Conservation (phyloP, 2,329 filamentous ascomycete genomes). For the Verticillium zaregamsianum region DNA sequence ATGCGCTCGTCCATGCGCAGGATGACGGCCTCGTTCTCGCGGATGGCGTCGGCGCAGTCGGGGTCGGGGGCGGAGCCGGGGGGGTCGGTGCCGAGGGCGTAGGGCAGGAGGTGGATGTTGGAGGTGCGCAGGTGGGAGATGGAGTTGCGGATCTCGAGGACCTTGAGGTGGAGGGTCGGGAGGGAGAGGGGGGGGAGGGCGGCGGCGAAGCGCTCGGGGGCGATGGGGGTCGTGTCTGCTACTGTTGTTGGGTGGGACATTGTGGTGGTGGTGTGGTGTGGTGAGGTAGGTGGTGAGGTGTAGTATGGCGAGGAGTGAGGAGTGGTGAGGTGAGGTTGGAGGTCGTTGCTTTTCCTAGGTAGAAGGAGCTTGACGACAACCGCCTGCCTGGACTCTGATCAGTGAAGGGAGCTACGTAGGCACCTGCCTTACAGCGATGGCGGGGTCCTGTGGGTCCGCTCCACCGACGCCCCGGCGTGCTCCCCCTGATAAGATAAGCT, state of each 20-base stretch:
- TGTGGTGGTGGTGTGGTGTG: background rate
- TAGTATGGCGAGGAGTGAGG: background rate
- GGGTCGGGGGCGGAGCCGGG: constrained; percentile 43
- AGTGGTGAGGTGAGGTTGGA: background rate
- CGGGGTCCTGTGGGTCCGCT: background rate
- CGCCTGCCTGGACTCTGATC: background rate
- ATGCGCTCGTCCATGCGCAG: constrained; percentile 64
- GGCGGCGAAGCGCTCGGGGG: constrained; percentile 57
- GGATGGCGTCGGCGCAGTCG: constrained; percentile 70
- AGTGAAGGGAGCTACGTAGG: too few relatives aligned
- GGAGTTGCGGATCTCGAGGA: constrained; percentile 70
- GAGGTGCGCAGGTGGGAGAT: constrained; percentile 70
- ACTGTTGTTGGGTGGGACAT: constrained; percentile 19
- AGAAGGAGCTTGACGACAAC: background rate
- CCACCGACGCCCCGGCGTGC: background rate
- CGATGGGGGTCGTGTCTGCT: constrained; percentile 57
- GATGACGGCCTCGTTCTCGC: constrained; percentile 68
- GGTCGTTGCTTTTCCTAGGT: background rate
- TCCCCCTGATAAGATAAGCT: background rate
- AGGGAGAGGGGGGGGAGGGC: constrained; percentile 65
- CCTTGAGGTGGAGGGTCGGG: constrained; percentile 66
- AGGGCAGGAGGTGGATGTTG: constrained; percentile 69
- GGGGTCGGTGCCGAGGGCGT: constrained; percentile 47
- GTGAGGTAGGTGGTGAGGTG: background rate
- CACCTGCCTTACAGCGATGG: background rate